Percentiles rank a stretch among this genome's conserved stretches.
These are phyloP conservation scores for Styphnolobium japonicum DNA, from an alignment of 306 rosid genomes.

Conservation along the genomic window DNA sequence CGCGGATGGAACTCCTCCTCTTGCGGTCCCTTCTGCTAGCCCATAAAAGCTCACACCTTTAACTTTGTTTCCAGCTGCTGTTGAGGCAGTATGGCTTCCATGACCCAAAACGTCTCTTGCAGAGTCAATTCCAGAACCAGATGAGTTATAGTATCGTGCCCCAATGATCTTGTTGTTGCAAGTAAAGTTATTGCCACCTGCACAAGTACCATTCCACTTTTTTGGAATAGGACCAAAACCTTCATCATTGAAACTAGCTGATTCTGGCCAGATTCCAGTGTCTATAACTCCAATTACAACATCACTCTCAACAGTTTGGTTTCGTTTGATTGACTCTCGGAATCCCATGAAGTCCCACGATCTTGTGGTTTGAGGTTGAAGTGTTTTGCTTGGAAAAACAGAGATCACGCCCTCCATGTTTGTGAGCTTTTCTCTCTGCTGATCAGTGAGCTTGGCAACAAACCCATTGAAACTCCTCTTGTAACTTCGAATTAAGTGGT, in stretches of 20 bases:
- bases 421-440: not conserved
- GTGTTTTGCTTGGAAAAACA: constrained; percentile 30
- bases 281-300: constrained; percentile 38
- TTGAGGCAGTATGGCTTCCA: too few species aligned
- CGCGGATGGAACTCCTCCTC: constrained; percentile 17
- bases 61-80: too few species aligned
- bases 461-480: constrained; percentile 18
- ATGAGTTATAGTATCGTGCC: not conserved
- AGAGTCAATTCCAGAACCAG: not conserved
- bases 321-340: not conserved
- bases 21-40: not conserved
- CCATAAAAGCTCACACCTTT: not conserved
- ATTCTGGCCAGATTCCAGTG: constrained; percentile 45
- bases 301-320: constrained; percentile 1
- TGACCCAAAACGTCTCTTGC: too few species aligned
- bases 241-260: constrained; percentile 27
- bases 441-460: not conserved
- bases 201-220: constrained; percentile 35
- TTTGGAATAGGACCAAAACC: constrained; percentile 35
- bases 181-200: constrained; percentile 23
- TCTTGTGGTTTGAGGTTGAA: constrained; percentile 38
- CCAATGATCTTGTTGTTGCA: constrained; percentile 23
- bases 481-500: not conserved
- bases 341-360: constrained; percentile 51
- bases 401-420: constrained; percentile 27